These are phyloP conservation scores for Exsudoporus frostii DNA, from an alignment of 768 basidiomycete species.

Conservation along the genomic window DNA sequence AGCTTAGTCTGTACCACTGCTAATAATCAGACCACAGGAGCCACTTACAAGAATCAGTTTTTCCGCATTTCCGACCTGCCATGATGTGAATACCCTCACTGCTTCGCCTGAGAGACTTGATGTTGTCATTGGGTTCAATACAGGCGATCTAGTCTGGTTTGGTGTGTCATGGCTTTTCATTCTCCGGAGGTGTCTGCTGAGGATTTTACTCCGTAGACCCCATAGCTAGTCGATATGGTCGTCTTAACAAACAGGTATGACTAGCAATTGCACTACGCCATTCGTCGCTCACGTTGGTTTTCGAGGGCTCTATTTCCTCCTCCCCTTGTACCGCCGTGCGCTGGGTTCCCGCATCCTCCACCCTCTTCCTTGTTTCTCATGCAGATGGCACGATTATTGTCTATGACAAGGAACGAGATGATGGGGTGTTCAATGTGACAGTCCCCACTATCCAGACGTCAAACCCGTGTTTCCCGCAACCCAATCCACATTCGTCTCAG, in stretches of 20 bases:
- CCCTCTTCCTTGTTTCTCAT: slow-evolving; percentile 83
- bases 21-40: slow-evolving; percentile 54
- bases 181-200: background rate
- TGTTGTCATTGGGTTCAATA: slow-evolving; percentile 86
- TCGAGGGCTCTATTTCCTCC: slow-evolving; percentile 70
- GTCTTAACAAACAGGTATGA: slow-evolving; percentile 81
- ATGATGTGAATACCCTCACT: slow-evolving; percentile 80
- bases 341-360: slow-evolving; percentile 81
- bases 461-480: slow-evolving; percentile 25
- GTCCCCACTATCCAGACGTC: slow-evolving; percentile 41
- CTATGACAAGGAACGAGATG: slow-evolving; percentile 89
- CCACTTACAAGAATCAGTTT: slow-evolving; percentile 83
- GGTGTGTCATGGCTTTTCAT: slow-evolving; percentile 46
- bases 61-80: slow-evolving; percentile 84
- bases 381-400: slow-evolving; percentile 87
- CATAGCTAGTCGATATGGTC: slow-evolving; percentile 73
- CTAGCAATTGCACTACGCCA: background rate
- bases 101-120: slow-evolving; percentile 78
- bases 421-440: slow-evolving; percentile 68
- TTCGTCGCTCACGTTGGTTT: slow-evolving; percentile 9
- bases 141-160: slow-evolving; percentile 96
- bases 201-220: slow-evolving; percentile 50
- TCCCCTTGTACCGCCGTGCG: slow-evolving; percentile 86
- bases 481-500: slow-evolving; percentile 27
- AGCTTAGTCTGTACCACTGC: background rate